Percentiles rank a stretch among this genome's conserved stretches.
Conservation (phyloP, 805 yeast genomes). For the Torulaspora indica region DNA sequence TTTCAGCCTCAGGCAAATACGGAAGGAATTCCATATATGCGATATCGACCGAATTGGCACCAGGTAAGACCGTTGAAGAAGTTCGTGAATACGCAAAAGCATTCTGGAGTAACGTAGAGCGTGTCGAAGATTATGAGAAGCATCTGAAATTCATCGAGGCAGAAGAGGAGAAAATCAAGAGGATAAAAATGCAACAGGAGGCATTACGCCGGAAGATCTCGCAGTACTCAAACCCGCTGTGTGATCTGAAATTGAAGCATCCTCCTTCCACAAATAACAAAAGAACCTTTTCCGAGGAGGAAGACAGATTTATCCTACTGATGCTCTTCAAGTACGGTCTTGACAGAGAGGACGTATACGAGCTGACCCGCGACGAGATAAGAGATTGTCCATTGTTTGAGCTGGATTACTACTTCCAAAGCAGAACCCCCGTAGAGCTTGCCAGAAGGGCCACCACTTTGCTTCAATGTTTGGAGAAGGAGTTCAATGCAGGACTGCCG, state of each 20-base stretch:
- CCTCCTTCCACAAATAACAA: constrained; percentile 68
- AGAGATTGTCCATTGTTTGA: constrained; percentile 72
- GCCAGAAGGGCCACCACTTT: constrained; percentile 78
- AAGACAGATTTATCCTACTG: constrained; percentile 80
- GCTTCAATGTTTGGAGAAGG: constrained; percentile 68
- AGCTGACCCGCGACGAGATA: constrained; percentile 68
- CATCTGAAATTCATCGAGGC: constrained; percentile 74
- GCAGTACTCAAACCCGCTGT: constrained; percentile 68
- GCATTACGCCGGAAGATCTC: constrained; percentile 71
- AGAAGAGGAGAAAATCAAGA: constrained; percentile 80
- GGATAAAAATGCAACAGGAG: constrained; percentile 66
- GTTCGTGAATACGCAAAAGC: constrained; percentile 68
- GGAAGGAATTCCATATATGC: constrained; percentile 71
- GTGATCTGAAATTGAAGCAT: constrained; percentile 63
- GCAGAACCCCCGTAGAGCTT: constrained; percentile 72
- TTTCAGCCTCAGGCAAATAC: constrained; percentile 65
- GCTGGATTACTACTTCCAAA: constrained; percentile 81
- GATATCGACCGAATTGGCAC: constrained; percentile 70
- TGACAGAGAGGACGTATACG: constrained; percentile 74
- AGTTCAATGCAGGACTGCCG: constrained; percentile 44
- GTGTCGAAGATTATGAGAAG: constrained; percentile 85
- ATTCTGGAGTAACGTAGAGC: constrained; percentile 75
- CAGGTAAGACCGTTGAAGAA: constrained; percentile 75
- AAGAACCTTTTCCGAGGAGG: constrained; percentile 77
- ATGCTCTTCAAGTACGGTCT: constrained; percentile 77